Percentiles rank a stretch among this genome's conserved stretches.
Conservation (phyloP, 1,284 basidiomycete species). For the Rhodotorula sp. region DNA sequence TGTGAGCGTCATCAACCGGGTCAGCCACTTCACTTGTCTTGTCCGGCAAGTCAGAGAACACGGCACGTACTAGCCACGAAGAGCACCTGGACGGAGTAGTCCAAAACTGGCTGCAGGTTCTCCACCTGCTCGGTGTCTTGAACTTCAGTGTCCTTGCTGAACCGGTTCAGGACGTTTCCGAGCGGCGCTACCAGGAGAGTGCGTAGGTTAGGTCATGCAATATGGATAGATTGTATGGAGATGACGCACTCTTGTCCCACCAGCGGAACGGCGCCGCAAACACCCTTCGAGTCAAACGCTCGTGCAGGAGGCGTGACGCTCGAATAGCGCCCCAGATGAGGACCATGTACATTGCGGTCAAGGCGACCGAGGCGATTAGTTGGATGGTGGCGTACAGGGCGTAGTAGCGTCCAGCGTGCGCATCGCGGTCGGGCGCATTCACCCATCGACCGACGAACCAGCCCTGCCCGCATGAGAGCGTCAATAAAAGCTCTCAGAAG, state of each 20-base stretch:
- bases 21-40: too few species aligned
- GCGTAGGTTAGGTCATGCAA: neutral
- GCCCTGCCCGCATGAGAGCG: slow-evolving; percentile 8
- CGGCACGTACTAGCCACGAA: slow-evolving; percentile 30
- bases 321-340: slow-evolving; percentile 35
- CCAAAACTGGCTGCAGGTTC: slow-evolving; percentile 57
- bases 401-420: slow-evolving; percentile 63
- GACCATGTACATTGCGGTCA: slow-evolving; percentile 37
- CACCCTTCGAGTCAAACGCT: slow-evolving; percentile 69
- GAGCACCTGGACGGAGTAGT: slow-evolving; percentile 31
- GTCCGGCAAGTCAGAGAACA: neutral
- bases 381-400: slow-evolving; percentile 63
- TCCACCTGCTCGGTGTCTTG: slow-evolving; percentile 83
- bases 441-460: slow-evolving; percentile 48
- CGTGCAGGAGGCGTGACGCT: slow-evolving; percentile 35
- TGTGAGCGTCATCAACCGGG: neutral
- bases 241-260: slow-evolving; percentile 23
- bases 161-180: slow-evolving; percentile 54
- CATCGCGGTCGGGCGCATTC: slow-evolving; percentile 39
- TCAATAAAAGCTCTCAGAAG: neutral
- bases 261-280: slow-evolving; percentile 63
- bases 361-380: slow-evolving; percentile 45
- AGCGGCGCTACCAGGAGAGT: slow-evolving; percentile 6
- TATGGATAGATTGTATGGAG: neutral
- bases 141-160: slow-evolving; percentile 90